Evolutionary conservation across 2,329 filamentous ascomycete species (phyloP).

Genomic region (Colletotrichum incanum): DNA sequence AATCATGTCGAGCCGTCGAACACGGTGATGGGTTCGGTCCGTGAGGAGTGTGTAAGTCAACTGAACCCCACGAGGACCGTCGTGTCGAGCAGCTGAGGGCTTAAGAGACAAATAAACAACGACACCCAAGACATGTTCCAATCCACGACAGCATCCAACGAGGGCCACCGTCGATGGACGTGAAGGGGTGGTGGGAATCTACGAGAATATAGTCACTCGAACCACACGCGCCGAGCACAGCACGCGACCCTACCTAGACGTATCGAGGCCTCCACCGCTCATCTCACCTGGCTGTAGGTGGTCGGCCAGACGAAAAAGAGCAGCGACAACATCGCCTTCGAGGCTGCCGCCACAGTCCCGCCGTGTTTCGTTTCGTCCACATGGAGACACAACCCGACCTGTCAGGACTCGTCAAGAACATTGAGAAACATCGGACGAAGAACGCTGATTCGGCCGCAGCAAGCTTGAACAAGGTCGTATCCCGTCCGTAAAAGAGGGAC

Average conservation of each 20-base stretch:
- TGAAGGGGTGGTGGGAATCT: constrained; percentile 1
- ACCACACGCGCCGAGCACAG: neutral
- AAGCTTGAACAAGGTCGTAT: constrained; percentile 8
- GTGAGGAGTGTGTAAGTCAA: neutral
- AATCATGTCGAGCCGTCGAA: neutral
- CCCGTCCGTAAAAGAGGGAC: neutral
- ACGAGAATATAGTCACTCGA: constrained; percentile 9
- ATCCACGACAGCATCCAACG: neutral
- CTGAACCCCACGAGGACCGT: constrained; percentile 1
- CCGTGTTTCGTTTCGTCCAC: neutral
- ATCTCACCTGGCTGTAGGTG: neutral
- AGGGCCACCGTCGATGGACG: neutral
- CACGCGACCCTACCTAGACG: constrained; percentile 19
- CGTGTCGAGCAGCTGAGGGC: constrained; percentile 17
- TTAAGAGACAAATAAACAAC: neutral
- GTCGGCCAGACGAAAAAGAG: neutral
- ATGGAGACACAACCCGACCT: constrained; percentile 6
- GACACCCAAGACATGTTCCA: neutral
- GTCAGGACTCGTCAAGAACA: constrained; percentile 7
- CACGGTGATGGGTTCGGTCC: neutral
- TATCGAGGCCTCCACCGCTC: neutral
- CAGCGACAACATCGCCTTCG: neutral
- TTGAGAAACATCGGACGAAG: constrained; percentile 9
- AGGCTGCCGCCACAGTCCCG: constrained; percentile 1
- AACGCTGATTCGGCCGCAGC: constrained; percentile 22